A percentile compares a stretch with the other conserved stretches of the same genome.
These are phyloP conservation scores for Boletus albobrunnescens DNA, from an alignment of 1,284 basidiomycete species.

Conservation along the genomic window DNA sequence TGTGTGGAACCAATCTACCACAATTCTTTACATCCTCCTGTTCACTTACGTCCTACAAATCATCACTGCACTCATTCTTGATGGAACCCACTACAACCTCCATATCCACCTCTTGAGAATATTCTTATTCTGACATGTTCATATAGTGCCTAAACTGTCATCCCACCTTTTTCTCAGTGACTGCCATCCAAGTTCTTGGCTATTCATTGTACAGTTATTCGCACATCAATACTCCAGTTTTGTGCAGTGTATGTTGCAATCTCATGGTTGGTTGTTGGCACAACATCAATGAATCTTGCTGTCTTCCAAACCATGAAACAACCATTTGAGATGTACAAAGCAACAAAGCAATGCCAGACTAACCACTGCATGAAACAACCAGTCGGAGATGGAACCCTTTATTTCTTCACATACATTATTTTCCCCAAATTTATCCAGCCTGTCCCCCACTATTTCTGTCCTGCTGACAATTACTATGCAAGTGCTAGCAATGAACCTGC, in stretches of 20 bases:
- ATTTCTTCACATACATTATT: too few species aligned
- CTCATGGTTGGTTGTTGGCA: slow-evolving; percentile 1
- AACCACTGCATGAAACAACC: background rate
- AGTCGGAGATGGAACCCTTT: background rate
- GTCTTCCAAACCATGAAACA: background rate
- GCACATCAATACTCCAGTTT: background rate
- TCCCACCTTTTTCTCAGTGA: background rate
- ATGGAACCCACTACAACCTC: background rate
- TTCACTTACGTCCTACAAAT: background rate
- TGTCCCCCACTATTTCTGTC: too few species aligned
- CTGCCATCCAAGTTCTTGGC: background rate
- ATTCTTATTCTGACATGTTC: too few species aligned
- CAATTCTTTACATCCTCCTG: background rate
- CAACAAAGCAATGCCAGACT: background rate
- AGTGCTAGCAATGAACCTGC: too few species aligned
- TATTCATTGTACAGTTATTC: background rate
- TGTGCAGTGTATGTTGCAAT: background rate
- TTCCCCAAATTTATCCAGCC: too few species aligned
- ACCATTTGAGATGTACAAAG: background rate
- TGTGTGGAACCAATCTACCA: slow-evolving; percentile 14
- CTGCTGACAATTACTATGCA: too few species aligned
- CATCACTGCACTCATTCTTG: background rate
- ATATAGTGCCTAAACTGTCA: background rate
- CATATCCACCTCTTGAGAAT: background rate
- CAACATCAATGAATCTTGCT: background rate